phyloP scores from a whole-genome alignment of 2,329 filamentous ascomycete genomes.

The Exophiala alcalophila region DNA sequence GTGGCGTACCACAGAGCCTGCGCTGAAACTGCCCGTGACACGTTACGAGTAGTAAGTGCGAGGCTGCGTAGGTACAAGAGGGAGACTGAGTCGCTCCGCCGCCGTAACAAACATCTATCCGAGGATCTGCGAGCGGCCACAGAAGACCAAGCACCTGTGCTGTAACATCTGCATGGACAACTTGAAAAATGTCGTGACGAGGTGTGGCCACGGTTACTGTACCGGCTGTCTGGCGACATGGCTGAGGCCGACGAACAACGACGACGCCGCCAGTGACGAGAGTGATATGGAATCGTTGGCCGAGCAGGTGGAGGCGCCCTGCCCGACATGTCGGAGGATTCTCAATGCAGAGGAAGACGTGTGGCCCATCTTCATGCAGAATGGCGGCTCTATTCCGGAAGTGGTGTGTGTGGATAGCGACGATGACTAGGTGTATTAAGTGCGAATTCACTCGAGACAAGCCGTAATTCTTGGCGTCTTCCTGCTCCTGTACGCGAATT shows the following conservation, averaged over 20 bases:
- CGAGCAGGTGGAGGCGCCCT: too few relatives aligned
- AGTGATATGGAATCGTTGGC: too few relatives aligned
- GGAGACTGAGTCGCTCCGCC: constrained; percentile 3
- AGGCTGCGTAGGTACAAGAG: constrained; percentile 1
- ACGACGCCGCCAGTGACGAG: neutral
- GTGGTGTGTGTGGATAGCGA: too few relatives aligned
- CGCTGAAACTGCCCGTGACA: neutral
- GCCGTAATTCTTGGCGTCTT: too few relatives aligned
- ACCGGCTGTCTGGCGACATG: constrained; percentile 1
- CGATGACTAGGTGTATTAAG: too few relatives aligned
- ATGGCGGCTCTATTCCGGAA: too few relatives aligned
- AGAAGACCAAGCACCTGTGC: neutral
- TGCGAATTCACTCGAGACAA: too few relatives aligned
- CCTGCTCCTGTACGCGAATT: too few relatives aligned
- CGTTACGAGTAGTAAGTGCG: neutral
- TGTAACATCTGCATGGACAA: constrained; percentile 7
- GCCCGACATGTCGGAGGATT: constrained; percentile 3
- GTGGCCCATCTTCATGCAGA: too few relatives aligned
- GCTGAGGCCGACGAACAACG: neutral
- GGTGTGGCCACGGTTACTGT: constrained; percentile 6
- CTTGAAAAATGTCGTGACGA: constrained; percentile 8
- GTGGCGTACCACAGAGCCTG: constrained; percentile 1
- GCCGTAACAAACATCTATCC: constrained; percentile 1
- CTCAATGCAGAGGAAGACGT: too few relatives aligned
- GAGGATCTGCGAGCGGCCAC: constrained; percentile 2